Evolutionary conservation across 495 filamentous ascomycete genomes (phyloP).

Genomic region (Aspergillus steynii): DNA sequence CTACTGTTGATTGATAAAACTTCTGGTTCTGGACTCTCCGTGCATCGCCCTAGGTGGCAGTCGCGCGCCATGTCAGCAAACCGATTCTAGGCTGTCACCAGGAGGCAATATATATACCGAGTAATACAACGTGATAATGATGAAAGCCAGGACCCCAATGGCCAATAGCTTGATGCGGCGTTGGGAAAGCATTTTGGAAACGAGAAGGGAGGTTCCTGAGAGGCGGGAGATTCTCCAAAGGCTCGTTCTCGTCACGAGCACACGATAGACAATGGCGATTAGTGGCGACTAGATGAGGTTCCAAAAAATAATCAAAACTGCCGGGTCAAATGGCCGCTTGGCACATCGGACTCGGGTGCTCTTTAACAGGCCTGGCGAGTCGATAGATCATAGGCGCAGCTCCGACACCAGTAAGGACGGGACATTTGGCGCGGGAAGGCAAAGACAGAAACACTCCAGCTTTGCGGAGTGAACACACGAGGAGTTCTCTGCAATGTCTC

Average conservation of each 20-base stretch:
- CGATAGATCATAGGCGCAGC: slow-evolving; percentile 23
- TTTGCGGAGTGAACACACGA: neutral
- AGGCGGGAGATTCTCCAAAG: neutral
- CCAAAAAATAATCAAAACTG: neutral
- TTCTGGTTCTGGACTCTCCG: slow-evolving; percentile 46
- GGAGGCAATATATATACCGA: slow-evolving; percentile 40
- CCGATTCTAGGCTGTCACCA: no score
- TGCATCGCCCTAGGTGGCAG: slow-evolving; percentile 37
- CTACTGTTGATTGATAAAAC: slow-evolving; percentile 51
- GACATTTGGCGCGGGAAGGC: slow-evolving; percentile 18
- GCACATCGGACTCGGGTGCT: slow-evolving; percentile 7
- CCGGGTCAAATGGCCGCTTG: slow-evolving; percentile 2
- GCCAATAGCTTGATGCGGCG: slow-evolving; percentile 63
- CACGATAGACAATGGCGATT: neutral
- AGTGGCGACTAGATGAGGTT: neutral
- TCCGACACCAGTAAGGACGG: slow-evolving; percentile 16
- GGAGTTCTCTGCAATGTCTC: neutral
- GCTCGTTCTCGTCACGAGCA: neutral
- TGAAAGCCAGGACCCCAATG: slow-evolving; percentile 54
- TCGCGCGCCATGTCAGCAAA: slow-evolving; percentile 3
- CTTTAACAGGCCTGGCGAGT: slow-evolving; percentile 10
- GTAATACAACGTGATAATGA: slow-evolving; percentile 64
- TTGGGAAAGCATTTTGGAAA: slow-evolving; percentile 65
- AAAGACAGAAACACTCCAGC: slow-evolving; percentile 3
- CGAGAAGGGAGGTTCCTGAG: neutral